Percentiles rank a stretch among this genome's conserved stretches.
These are phyloP conservation scores for Albifimbria verrucaria DNA, from an alignment of 2,329 filamentous ascomycete species.

Conservation along the genomic window DNA sequence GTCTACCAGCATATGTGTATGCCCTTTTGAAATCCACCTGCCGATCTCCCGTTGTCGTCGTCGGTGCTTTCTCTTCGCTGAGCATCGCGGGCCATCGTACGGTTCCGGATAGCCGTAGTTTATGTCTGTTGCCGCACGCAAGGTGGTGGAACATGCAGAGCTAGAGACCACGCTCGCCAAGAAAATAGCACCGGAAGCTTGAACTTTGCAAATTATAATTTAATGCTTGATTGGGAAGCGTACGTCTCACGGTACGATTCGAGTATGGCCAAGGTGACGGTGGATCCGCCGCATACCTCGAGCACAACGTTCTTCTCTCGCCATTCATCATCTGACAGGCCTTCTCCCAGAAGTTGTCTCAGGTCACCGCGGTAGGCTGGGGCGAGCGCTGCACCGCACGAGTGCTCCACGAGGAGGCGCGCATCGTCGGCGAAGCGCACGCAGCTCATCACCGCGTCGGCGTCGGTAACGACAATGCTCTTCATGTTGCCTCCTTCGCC, in stretches of 20 bases:
- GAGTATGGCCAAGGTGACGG: constrained; percentile 61
- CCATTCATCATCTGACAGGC: constrained; percentile 54
- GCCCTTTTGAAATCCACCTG: not conserved
- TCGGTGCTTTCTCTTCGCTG: not conserved
- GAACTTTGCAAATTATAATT: constrained; percentile 8
- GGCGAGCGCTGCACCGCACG: constrained; percentile 79
- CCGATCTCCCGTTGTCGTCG: not conserved
- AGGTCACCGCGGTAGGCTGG: constrained; percentile 62
- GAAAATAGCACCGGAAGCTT: too few relatives aligned
- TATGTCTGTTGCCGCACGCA: not conserved
- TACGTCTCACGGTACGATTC: constrained; percentile 53
- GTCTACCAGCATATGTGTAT: not conserved
- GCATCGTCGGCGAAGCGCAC: constrained; percentile 79
- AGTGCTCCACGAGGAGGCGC: constrained; percentile 74
- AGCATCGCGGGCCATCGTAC: not conserved
- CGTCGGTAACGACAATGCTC: constrained; percentile 39
- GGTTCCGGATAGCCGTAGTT: not conserved
- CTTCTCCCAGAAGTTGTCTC: constrained; percentile 55
- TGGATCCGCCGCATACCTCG: constrained; percentile 77
- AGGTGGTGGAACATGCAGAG: not conserved
- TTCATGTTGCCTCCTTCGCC: constrained; percentile 40
- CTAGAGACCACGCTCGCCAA: too few relatives aligned
- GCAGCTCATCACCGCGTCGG: constrained; percentile 75
- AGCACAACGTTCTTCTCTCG: constrained; percentile 72
- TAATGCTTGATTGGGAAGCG: constrained; percentile 26